Base-by-base conservation (phyloP, 768 basidiomycete genomes). In the Auriscalpium microsporum region DNA sequence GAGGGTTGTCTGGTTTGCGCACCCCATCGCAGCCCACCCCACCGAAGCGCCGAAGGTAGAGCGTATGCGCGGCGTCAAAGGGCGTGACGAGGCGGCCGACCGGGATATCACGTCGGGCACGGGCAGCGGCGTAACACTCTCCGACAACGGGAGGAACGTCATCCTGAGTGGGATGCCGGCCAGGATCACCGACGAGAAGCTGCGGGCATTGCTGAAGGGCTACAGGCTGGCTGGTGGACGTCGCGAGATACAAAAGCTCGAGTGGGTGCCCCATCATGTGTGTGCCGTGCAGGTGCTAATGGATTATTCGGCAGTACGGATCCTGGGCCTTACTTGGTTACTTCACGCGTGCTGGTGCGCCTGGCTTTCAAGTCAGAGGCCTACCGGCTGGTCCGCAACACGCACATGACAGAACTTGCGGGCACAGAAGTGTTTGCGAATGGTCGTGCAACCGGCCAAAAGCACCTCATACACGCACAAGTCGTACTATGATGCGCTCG, bases 141-240 rank as follows among this genome's bases (percentile, higher is more conserved):
- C 67, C 10, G 73, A 78, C 45, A 67, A 69, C 37, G 81, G 80
- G 10, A 79, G 67, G 58, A 73, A 73, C 51, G 87, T 89, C 21
- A 74, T 81, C 7, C 62, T 87, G 1, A 78, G 72, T 65, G 88
- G 87, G 2, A 63, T 89, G 40, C 84, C 86, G 0, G 78, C 77
- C 3, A 81, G 66, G 60, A 63, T 76, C 0, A 64, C 65, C 1
- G 36, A 65, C 4, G 64, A 66, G 0, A 67, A 63, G 3, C 58
- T 87, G 14, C 69, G 71, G 51, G 60, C 64, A 6, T 65, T 75
- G 54, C 63, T 87, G 44, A 68, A 67, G n/a, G 66, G 62, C 36
- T 82, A 73, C 62, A 68, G 76, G 48, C 59, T 86, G 13, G 73
- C 72, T 16, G 67, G 67, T 45, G 72, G 75, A n/a, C 61, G 72